Base-by-base conservation (phyloP, 352 stramenopile genomes). In the Globisporangium carolinianum region DNA sequence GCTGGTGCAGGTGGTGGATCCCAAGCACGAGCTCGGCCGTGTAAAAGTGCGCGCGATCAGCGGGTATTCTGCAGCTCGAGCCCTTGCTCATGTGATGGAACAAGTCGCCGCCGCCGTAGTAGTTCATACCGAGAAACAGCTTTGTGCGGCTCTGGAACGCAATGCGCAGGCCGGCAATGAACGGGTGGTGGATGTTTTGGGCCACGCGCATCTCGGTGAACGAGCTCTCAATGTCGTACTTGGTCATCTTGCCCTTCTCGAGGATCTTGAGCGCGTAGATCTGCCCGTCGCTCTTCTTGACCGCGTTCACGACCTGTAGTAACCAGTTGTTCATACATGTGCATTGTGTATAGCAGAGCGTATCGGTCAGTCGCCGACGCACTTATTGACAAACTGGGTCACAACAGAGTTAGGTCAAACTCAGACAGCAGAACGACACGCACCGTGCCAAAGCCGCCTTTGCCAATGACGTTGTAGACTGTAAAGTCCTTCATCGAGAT, bases 261-360 rank as follows among this genome's bases (percentile, higher is more conserved):
- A 96, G 72, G 51, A 96, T 94, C 65, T 96, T 96, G 24, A 96
- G 70, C n/a, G 87, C 87, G 60, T 94, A 96, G 51, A 96, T 93
- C 53, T 93, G 83, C 17, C 85, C 85, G 51, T 94, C 86, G 58
- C 86, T 94, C 59, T 94, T 94, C 61, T 94, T 94, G 17, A 95
- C 86, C 11, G 86, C 86, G 57, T 91, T 95, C 66, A 95, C 83
- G n/a, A 95, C 68, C 67, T 75, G 24, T 32, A 53, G 11, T 8
- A 24, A 55, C 41, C 41, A 14, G 11, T 45, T 14, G 41, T 45
- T 45, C 41, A 45, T 14, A 45, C 10, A 14, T 14, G 9, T 32
- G 24, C 24, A 32, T 32, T 32, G 24, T 32, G 24, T 32, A 32
- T 32, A 32, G 24, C 24, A 32, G 24, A 32, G 24, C 24, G 24